Base-by-base conservation (phyloP, 192 early-diverging fungal species). In the Coemansia javaensis region DNA sequence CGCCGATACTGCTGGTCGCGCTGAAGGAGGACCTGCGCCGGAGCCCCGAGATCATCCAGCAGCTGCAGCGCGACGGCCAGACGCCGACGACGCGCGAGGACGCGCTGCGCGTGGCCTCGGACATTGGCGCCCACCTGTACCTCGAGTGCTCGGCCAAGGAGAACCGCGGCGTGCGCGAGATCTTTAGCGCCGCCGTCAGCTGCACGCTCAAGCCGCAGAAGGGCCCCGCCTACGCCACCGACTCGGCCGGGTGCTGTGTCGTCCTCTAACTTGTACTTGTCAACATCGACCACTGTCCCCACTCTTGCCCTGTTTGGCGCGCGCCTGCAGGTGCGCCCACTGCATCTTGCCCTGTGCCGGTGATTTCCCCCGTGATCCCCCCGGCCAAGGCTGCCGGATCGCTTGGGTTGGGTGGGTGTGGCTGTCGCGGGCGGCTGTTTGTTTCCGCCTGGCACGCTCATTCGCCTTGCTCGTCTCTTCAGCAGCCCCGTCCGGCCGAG, bases 61-160 rank as follows among this genome's bases (percentile, higher is more conserved):
- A 68, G 33, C 25, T 27, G 25, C 25, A 7, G 4, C 25, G 25
- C 25, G 25, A 27, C 25, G 25, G 25, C 25, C 25, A 27, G 25
- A 27, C 25, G 25, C 25, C 25, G 25, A 27, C 25, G 4, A 7
- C 66, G 35, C 85, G 77, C 47, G 25, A 43, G 25, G 50, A 62
- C 90, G 92, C 86, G 39, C 52, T 75, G 24, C 77, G 57, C 18
- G 83, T 90, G 40, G 91, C 93, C 15, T 77, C 85, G 24, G 79
- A 83, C 57, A 93, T 98, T 65, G 74, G 79, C 35, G 94, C 94
- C 14, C 77, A 78, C 69, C 83, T 85, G 87, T 90, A 87, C 66
- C 77, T 89, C 48, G 91, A 92, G 52, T 90, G 88, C 60, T 87
- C 86, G 55, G 84, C 91, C 28, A 84, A 61, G 44, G 49, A 20